Conservation (phyloP, 2,329 filamentous ascomycete species). For the Alternaria atra region DNA sequence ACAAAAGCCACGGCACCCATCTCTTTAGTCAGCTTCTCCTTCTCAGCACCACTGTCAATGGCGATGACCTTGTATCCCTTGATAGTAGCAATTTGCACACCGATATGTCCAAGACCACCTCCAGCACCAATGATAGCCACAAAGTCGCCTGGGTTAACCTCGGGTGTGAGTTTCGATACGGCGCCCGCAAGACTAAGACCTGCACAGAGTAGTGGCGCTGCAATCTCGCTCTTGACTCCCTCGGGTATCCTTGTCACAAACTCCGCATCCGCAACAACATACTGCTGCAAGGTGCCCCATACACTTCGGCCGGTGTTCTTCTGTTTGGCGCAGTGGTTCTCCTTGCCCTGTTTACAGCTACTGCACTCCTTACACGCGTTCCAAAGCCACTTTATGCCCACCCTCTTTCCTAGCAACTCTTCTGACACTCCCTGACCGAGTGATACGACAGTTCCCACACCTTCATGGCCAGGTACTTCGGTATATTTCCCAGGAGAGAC, state of each 20-base stretch:
- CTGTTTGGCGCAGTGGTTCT: conserved; percentile 56
- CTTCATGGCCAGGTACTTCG: conserved; percentile 59
- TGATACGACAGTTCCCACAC: conserved; percentile 55
- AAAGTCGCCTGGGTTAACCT: conserved; percentile 73
- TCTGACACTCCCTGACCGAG: conserved; percentile 40
- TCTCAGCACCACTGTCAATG: conserved; percentile 85
- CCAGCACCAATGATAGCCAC: conserved; percentile 87
- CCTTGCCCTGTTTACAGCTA: conserved; percentile 46
- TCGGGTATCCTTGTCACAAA: conserved; percentile 47
- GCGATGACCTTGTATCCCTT: conserved; percentile 86
- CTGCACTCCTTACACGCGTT: conserved; percentile 53
- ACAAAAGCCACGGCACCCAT: conserved; percentile 78
- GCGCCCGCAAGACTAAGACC: conserved; percentile 73
- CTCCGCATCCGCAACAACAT: conserved; percentile 44
- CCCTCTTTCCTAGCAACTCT: conserved; percentile 46
- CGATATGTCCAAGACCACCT: conserved; percentile 80
- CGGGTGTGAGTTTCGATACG: conserved; percentile 85
- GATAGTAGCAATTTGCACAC: conserved; percentile 80
- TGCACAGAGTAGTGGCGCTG: conserved; percentile 49
- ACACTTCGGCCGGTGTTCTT: conserved; percentile 54
- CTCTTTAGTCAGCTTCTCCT: conserved; percentile 71
- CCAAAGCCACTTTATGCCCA: conserved; percentile 59
- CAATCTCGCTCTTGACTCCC: conserved; percentile 49
- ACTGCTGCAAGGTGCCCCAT: conserved; percentile 49
- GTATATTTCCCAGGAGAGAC: conserved; percentile 56